phyloP scores from a whole-genome alignment of 352 stramenopile genomes.

The Sclerospora graminicola region DNA sequence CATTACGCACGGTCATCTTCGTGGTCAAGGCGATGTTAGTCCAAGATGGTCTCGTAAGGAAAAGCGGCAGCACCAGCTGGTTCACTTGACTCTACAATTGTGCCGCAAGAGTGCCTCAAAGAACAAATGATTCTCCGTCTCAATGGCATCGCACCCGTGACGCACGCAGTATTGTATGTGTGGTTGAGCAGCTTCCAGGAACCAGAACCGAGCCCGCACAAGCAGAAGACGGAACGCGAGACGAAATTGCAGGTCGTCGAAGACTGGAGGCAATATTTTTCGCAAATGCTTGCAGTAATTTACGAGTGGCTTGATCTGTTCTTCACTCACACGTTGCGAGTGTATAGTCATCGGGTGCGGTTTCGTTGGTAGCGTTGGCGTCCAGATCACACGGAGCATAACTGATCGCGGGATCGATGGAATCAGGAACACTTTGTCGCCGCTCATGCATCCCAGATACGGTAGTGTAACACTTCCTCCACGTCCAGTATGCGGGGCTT shows the following conservation, averaged over 20 bases:
- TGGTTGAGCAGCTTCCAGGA: background rate
- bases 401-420: background rate
- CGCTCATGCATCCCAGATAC: background rate
- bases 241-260: conserved; percentile 1
- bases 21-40: background rate
- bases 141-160: background rate
- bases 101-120: conserved; percentile 3
- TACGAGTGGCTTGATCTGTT: background rate
- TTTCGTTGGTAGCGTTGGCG: background rate
- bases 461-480: too few species aligned
- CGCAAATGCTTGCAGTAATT: background rate
- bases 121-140: conserved; percentile 1
- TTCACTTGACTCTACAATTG: background rate
- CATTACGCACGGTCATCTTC: background rate
- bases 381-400: background rate
- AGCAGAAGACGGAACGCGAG: conserved; percentile 1
- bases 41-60: background rate
- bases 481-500: too few species aligned
- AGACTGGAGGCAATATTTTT: background rate
- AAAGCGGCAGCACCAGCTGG: background rate
- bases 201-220: background rate
- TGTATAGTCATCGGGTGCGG: background rate
- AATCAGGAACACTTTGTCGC: background rate
- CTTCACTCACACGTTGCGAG: background rate
- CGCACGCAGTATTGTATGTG: background rate